A percentile compares a stretch with the other conserved stretches of the same genome.
Conservation (phyloP, 2,329 filamentous ascomycete genomes). For the Stemphylium beticola region DNA sequence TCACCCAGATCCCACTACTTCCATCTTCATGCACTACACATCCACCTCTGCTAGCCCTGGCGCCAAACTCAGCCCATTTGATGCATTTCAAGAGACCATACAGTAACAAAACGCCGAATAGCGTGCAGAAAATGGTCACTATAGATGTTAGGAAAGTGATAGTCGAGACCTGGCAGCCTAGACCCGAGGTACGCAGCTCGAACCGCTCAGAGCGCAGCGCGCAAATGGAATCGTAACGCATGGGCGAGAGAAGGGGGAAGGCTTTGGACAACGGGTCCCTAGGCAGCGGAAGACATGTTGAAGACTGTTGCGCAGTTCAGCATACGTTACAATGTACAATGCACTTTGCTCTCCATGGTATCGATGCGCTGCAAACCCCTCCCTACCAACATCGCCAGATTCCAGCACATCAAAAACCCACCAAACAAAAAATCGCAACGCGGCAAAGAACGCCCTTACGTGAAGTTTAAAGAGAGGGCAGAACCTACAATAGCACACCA, state of each 20-base stretch:
- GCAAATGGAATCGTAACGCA: constrained; percentile 44
- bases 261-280: constrained; percentile 44
- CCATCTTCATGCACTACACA: constrained; percentile 39
- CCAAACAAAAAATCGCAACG: too few relatives aligned
- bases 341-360: too few relatives aligned
- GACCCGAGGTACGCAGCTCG: constrained; percentile 52
- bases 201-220: constrained; percentile 51
- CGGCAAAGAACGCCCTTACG: not conserved
- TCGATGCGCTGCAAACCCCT: too few relatives aligned
- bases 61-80: constrained; percentile 17
- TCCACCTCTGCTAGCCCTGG: constrained; percentile 32
- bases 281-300: constrained; percentile 53
- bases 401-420: not conserved
- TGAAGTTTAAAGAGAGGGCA: not conserved
- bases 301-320: constrained; percentile 36
- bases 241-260: constrained; percentile 50
- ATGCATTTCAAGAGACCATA: constrained; percentile 33
- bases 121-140: constrained; percentile 51
- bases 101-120: constrained; percentile 48
- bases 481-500: constrained; percentile 54
- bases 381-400: not conserved
- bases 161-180: constrained; percentile 56
- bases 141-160: constrained; percentile 54
- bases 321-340: not conserved
- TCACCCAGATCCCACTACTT: constrained; percentile 38